Evolutionary conservation across 2,329 filamentous ascomycete species (phyloP).

Genomic region (Myriangium duriaei): DNA sequence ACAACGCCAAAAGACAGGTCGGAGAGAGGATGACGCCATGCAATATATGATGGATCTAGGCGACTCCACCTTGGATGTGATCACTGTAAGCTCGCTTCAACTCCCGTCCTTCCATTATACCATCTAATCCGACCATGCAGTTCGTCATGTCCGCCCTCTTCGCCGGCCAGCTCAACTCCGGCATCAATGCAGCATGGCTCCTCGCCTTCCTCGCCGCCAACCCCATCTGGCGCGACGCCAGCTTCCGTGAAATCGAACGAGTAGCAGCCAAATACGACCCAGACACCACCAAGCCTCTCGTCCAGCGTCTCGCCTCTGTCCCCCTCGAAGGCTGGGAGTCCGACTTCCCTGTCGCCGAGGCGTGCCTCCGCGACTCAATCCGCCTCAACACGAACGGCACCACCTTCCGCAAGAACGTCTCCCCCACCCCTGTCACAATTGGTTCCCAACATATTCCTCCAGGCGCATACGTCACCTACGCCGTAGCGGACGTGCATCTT

Average conservation of each 20-base stretch:
- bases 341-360: slow-evolving; percentile 41
- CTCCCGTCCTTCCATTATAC: background rate
- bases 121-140: slow-evolving; percentile 17
- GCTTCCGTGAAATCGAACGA: slow-evolving; percentile 36
- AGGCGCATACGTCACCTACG: slow-evolving; percentile 35
- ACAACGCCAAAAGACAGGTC: slow-evolving; percentile 30
- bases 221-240: slow-evolving; percentile 32
- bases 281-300: slow-evolving; percentile 22
- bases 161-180: slow-evolving; percentile 46
- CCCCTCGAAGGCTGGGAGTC: slow-evolving; percentile 43
- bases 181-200: slow-evolving; percentile 43
- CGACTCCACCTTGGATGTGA: slow-evolving; percentile 32
- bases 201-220: slow-evolving; percentile 38
- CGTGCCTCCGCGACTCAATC: slow-evolving; percentile 43
- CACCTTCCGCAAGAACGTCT: slow-evolving; percentile 41
- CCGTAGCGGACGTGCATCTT: slow-evolving; percentile 37
- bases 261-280: slow-evolving; percentile 33
- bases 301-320: slow-evolving; percentile 30
- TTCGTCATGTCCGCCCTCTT: slow-evolving; percentile 44
- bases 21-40: slow-evolving; percentile 37
- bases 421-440: slow-evolving; percentile 32
- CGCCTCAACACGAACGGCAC: slow-evolving; percentile 37
- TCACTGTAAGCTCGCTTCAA: slow-evolving; percentile 22
- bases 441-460: slow-evolving; percentile 37
- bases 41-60: slow-evolving; percentile 43